Percentiles rank a stretch among this genome's conserved stretches.
Conservation (phyloP, 2,329 filamentous ascomycete species). For the Thelonectria rubi region DNA sequence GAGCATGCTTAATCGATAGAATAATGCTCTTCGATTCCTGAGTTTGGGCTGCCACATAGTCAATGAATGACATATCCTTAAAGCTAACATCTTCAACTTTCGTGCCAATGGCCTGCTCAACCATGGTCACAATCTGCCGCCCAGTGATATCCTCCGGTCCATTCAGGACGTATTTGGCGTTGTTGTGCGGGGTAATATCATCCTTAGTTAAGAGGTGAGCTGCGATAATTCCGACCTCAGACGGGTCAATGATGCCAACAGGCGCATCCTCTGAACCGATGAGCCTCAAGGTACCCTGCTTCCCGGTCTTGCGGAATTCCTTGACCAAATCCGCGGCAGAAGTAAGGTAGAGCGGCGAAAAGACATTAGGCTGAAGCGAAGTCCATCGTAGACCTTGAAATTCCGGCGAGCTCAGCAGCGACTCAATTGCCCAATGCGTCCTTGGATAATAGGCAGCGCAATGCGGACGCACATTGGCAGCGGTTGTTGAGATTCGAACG, state of each 20-base stretch:
- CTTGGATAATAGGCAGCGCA: slow-evolving; percentile 48
- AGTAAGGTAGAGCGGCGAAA: slow-evolving; percentile 28
- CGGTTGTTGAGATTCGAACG: slow-evolving; percentile 53
- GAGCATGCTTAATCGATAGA: slow-evolving; percentile 39
- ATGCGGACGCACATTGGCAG: slow-evolving; percentile 48
- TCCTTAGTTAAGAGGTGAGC: slow-evolving; percentile 47
- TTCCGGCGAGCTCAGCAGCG: slow-evolving; percentile 47
- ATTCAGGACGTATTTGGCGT: slow-evolving; percentile 50
- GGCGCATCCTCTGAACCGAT: slow-evolving; percentile 43
- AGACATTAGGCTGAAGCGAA: slow-evolving; percentile 50
- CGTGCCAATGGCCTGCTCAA: slow-evolving; percentile 46
- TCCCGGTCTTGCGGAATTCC: slow-evolving; percentile 45
- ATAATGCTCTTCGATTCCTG: slow-evolving; percentile 43
- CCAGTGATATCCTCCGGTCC: slow-evolving; percentile 52
- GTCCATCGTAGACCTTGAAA: slow-evolving; percentile 50
- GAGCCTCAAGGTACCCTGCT: slow-evolving; percentile 43
- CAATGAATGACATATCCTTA: slow-evolving; percentile 45
- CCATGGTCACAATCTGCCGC: slow-evolving; percentile 44
- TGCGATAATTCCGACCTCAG: slow-evolving; percentile 48
- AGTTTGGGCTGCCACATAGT: slow-evolving; percentile 29
- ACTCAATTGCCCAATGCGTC: slow-evolving; percentile 53
- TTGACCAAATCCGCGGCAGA: slow-evolving; percentile 45
- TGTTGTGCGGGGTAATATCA: slow-evolving; percentile 43
- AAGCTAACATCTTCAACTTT: slow-evolving; percentile 42
- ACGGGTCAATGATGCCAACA: slow-evolving; percentile 43